phyloP scores from a whole-genome alignment of 768 basidiomycete species.

The Mycena latifolia region DNA sequence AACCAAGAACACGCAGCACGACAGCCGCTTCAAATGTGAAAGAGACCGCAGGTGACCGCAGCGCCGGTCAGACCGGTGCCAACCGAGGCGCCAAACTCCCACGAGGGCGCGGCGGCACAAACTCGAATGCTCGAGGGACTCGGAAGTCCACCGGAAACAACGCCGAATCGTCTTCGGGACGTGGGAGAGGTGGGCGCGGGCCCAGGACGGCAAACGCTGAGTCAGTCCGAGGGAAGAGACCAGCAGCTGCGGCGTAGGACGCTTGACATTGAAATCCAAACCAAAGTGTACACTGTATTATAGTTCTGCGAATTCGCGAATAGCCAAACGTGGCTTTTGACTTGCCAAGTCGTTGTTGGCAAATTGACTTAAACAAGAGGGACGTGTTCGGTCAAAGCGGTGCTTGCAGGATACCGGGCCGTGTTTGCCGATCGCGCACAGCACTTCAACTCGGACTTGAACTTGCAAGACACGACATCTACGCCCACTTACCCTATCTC shows the following conservation, averaged over 20 bases:
- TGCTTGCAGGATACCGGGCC: no score
- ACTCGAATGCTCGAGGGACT: slow-evolving; percentile 21
- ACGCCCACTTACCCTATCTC: background rate
- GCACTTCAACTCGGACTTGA: background rate
- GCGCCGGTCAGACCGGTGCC: background rate
- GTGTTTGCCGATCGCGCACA: no score
- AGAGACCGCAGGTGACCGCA: slow-evolving; percentile 23
- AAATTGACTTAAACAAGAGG: no score
- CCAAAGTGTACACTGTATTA: slow-evolving; percentile 20
- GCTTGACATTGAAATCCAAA: slow-evolving; percentile 1
- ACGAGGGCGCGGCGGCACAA: slow-evolving; percentile 29
- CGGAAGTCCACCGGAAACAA: slow-evolving; percentile 23
- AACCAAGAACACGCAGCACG: slow-evolving; percentile 27
- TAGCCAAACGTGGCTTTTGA: no score
- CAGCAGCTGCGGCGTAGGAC: slow-evolving; percentile 17
- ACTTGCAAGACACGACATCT: background rate
- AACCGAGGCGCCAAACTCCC: slow-evolving; percentile 22
- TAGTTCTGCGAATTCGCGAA: slow-evolving; percentile 18
- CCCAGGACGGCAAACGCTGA: slow-evolving; percentile 23
- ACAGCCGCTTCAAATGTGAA: slow-evolving; percentile 24
- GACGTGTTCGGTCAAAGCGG: no score
- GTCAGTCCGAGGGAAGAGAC: slow-evolving; percentile 9
- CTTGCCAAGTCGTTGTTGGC: no score
- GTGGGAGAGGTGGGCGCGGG: slow-evolving; percentile 24
- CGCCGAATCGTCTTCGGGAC: slow-evolving; percentile 27